Conservation (phyloP, 2,329 filamentous ascomycete species). For the Stemphylium vesicarium region DNA sequence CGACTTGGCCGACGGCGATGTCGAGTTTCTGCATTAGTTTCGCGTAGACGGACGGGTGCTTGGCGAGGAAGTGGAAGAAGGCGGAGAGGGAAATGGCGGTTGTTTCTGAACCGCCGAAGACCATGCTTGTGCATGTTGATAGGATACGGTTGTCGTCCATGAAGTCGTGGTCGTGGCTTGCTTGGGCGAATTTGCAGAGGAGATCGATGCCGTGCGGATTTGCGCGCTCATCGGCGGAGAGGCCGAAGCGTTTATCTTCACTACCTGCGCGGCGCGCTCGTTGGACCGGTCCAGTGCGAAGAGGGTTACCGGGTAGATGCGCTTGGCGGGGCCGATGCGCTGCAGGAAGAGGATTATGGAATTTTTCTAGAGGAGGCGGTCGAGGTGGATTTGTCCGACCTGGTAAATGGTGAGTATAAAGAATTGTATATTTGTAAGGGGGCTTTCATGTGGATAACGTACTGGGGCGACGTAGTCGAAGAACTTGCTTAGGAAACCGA, state of each 20-base stretch:
- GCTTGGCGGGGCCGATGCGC: constrained; percentile 70
- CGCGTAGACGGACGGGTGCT: constrained; percentile 62
- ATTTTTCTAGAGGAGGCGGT: constrained; percentile 75
- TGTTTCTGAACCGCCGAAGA: constrained; percentile 77
- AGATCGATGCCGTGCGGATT: constrained; percentile 61
- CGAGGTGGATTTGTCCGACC: constrained; percentile 35
- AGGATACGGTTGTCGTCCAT: constrained; percentile 74
- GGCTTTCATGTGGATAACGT: constrained; percentile 32
- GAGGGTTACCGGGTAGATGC: constrained; percentile 72
- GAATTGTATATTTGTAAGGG: not conserved
- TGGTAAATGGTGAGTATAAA: too few relatives aligned
- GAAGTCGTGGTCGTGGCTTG: constrained; percentile 70
- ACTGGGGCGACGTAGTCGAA: constrained; percentile 76
- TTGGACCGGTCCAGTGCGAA: constrained; percentile 73
- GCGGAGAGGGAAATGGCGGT: constrained; percentile 75
- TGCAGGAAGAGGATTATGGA: constrained; percentile 72
- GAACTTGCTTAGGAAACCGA: constrained; percentile 67
- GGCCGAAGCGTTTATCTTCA: constrained; percentile 55
- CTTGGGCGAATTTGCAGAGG: constrained; percentile 74
- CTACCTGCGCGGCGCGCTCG: constrained; percentile 65
- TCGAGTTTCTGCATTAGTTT: constrained; percentile 69
- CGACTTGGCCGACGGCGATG: constrained; percentile 59
- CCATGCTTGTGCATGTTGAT: constrained; percentile 74
- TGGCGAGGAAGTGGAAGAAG: constrained; percentile 76
- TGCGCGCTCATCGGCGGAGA: constrained; percentile 38